Percentiles rank a stretch among this genome's conserved stretches.
phyloP scores from a whole-genome alignment of 768 basidiomycete species.

The Lentinula lateritia region DNA sequence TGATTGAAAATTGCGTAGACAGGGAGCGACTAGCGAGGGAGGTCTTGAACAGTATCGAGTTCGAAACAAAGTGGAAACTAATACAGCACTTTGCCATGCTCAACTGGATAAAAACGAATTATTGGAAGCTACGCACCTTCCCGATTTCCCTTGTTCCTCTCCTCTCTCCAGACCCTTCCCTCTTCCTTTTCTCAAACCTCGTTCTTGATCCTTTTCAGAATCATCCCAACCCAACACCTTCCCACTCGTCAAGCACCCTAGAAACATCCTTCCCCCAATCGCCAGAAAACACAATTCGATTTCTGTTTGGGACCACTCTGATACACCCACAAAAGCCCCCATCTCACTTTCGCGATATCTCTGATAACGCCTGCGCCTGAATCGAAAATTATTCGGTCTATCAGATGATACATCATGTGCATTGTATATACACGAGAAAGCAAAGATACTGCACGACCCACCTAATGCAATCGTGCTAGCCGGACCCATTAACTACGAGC shows the following conservation, averaged over 20 bases:
- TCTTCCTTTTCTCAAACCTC: constrained; percentile 15
- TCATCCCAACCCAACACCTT: constrained; percentile 46
- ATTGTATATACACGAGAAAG: neutral
- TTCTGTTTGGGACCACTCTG: constrained; percentile 50
- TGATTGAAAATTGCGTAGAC: too few relatives aligned
- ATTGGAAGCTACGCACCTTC: neutral
- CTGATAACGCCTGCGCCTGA: constrained; percentile 67
- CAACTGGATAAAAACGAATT: too few relatives aligned
- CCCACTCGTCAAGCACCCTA: constrained; percentile 38
- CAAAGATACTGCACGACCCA: constrained; percentile 14
- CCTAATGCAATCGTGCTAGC: constrained; percentile 77
- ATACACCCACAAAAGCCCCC: constrained; percentile 67
- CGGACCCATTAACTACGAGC: constrained; percentile 72
- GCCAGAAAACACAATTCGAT: constrained; percentile 57
- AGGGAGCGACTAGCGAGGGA: too few relatives aligned
- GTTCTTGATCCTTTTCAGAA: constrained; percentile 32
- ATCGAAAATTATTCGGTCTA: too few relatives aligned
- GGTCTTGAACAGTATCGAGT: too few relatives aligned
- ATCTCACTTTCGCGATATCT: constrained; percentile 72
- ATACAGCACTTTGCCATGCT: too few relatives aligned
- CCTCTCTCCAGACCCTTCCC: neutral
- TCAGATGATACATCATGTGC: constrained; percentile 11
- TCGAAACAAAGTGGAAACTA: too few relatives aligned
- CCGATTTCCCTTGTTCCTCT: constrained; percentile 11
- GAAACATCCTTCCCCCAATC: constrained; percentile 45